Conservation (phyloP, 306 rosid genomes). For the Fagus sylvatica region DNA sequence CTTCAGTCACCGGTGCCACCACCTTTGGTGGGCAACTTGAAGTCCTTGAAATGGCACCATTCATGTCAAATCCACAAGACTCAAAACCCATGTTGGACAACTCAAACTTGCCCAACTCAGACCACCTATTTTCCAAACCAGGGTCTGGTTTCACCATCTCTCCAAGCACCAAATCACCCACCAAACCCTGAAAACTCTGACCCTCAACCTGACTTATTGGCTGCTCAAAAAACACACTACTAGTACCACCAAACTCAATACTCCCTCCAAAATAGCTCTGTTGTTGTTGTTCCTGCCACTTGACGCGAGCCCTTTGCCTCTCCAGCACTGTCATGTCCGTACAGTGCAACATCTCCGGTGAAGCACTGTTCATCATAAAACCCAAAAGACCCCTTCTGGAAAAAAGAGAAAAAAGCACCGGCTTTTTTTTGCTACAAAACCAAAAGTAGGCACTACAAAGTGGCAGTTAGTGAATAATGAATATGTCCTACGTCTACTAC, state of each 20-base stretch:
- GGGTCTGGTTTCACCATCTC: conserved; percentile 52
- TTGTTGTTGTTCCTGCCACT: conserved; percentile 30
- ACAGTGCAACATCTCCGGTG: conserved; percentile 50
- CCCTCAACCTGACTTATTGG: conserved; percentile 1
- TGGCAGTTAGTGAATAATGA: not conserved
- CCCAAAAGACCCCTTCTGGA: not conserved
- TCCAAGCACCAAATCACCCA: conserved; percentile 30
- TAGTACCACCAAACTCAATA: conserved; percentile 20
- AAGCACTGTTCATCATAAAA: conserved; percentile 30
- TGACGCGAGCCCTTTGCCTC: conserved; percentile 42
- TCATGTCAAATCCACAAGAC: conserved; percentile 27
- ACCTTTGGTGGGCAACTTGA: conserved; percentile 54
- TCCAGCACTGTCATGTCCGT: conserved; percentile 53
- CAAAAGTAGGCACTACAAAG: too few species aligned
- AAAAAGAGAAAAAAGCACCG: not conserved
- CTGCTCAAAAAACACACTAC: conserved; percentile 26
- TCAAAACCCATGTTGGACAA: conserved; percentile 19
- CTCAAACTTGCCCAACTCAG: conserved; percentile 37
- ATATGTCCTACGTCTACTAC: too few species aligned
- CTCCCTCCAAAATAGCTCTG: conserved; percentile 29
- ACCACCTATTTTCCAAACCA: conserved; percentile 48
- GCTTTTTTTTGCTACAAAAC: not conserved
- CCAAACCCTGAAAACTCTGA: conserved; percentile 30
- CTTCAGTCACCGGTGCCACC: not conserved
- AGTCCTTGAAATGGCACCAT: conserved; percentile 49